Conservation (phyloP, 1,284 basidiomycete species). For the Rhodotorula sp. region DNA sequence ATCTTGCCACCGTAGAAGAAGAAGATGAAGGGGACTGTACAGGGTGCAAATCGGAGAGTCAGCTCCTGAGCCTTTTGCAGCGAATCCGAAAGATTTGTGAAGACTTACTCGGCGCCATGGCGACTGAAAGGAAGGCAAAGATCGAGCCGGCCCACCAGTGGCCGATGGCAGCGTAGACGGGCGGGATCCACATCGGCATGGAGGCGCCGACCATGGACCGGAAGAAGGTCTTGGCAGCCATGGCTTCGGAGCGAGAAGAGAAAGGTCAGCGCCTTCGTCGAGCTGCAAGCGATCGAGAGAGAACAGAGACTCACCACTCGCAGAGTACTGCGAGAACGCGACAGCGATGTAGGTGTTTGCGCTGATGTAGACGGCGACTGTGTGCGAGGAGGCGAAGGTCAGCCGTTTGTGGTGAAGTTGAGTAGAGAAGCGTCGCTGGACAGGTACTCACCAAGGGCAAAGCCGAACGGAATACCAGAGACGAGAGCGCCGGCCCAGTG, state of each 20-base stretch:
- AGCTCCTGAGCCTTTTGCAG: too few relatives aligned
- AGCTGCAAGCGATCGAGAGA: constrained; percentile 40
- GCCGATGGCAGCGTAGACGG: constrained; percentile 11
- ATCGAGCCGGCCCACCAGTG: constrained; percentile 33
- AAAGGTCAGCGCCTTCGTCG: not conserved
- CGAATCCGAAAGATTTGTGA: too few relatives aligned
- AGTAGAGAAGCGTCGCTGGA: constrained; percentile 31
- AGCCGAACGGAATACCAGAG: constrained; percentile 53
- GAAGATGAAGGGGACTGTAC: constrained; percentile 53
- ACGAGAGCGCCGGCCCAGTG: constrained; percentile 50
- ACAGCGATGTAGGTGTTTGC: constrained; percentile 48
- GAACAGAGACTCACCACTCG: constrained; percentile 48
- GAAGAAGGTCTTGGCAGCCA: constrained; percentile 67
- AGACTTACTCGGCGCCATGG: constrained; percentile 14
- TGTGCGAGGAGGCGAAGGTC: not conserved
- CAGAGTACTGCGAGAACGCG: constrained; percentile 56
- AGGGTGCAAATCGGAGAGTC: constrained; percentile 48
- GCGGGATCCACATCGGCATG: constrained; percentile 13
- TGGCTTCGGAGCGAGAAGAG: constrained; percentile 44
- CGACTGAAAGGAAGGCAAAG: constrained; percentile 27
- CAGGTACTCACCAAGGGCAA: constrained; percentile 38
- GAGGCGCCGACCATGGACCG: constrained; percentile 62
- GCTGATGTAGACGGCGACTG: constrained; percentile 48
- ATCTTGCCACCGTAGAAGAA: constrained; percentile 50
- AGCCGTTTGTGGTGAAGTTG: not conserved